These are phyloP conservation scores for Quaeritorhiza haematococci DNA, from an alignment of 371 early-diverging fungal species.

Conservation along the genomic window DNA sequence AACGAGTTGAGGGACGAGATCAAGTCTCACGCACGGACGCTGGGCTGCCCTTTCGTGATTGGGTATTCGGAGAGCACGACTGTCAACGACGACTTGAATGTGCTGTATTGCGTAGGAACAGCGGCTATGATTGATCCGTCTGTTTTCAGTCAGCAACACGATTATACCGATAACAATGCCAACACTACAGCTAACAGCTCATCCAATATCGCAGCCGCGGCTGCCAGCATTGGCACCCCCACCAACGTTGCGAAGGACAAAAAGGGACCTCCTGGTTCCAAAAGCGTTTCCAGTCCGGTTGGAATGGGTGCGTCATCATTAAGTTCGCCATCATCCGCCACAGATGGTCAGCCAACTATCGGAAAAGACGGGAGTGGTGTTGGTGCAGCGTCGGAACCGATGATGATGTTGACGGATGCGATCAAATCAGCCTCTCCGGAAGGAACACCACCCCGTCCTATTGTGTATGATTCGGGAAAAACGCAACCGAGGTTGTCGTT, in stretches of 20 bases:
- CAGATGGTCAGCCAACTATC: background rate
- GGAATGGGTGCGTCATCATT: background rate
- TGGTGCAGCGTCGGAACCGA: too few species aligned
- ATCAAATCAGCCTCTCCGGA: too few species aligned
- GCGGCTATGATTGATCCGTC: slow-evolving; percentile 45
- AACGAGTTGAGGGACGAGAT: slow-evolving; percentile 70
- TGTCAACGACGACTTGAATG: slow-evolving; percentile 58
- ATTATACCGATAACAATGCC: too few species aligned
- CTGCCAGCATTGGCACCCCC: too few species aligned
- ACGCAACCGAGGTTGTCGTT: slow-evolving; percentile 8
- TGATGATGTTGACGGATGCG: slow-evolving; percentile 1
- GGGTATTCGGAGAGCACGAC: slow-evolving; percentile 63
- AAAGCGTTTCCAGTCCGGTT: background rate
- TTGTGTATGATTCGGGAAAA: too few species aligned
- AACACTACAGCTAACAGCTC: too few species aligned
- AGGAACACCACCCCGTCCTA: background rate
- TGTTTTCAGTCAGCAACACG: slow-evolving; percentile 10
- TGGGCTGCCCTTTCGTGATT: slow-evolving; percentile 59
- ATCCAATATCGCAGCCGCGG: too few species aligned
- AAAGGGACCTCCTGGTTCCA: too few species aligned
- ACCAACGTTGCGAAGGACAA: too few species aligned
- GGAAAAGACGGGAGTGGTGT: background rate
- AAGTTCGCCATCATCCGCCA: background rate
- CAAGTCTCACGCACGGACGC: slow-evolving; percentile 55
- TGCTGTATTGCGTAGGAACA: slow-evolving; percentile 66